Evolutionary conservation across 2,329 filamentous ascomycete genomes (phyloP).

Genomic region (Aspergillus eucalypticola): DNA sequence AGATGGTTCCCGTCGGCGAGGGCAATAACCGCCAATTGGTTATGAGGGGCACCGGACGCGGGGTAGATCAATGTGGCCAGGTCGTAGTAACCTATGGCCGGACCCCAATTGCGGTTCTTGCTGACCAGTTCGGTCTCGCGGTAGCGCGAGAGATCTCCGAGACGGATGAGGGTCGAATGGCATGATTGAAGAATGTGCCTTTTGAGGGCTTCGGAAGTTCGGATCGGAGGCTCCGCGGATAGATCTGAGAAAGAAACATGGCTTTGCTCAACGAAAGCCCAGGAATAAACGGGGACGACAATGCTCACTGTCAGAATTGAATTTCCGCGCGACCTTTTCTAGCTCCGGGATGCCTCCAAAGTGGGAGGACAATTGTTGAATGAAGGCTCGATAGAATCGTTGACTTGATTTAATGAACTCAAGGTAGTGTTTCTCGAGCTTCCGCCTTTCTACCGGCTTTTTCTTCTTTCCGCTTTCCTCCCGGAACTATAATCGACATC

Average conservation of each 20-base stretch:
- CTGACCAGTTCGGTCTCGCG: slow-evolving; percentile 70
- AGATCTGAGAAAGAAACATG: slow-evolving; percentile 34
- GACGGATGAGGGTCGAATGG: slow-evolving; percentile 77
- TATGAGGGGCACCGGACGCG: slow-evolving; percentile 76
- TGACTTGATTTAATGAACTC: slow-evolving; percentile 85
- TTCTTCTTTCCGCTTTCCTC: slow-evolving; percentile 54
- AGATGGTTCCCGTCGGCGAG: slow-evolving; percentile 75
- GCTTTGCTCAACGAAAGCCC: slow-evolving; percentile 10
- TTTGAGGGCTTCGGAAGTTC: slow-evolving; percentile 54
- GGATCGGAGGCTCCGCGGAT: slow-evolving; percentile 45
- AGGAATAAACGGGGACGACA: slow-evolving; percentile 10
- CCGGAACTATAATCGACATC: slow-evolving; percentile 43
- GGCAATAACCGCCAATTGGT: slow-evolving; percentile 86
- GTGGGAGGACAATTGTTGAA: slow-evolving; percentile 69
- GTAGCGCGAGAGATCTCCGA: slow-evolving; percentile 90
- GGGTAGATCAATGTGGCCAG: slow-evolving; percentile 79
- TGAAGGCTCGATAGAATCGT: slow-evolving; percentile 83
- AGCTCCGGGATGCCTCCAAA: slow-evolving; percentile 60
- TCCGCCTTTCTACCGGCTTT: slow-evolving; percentile 66
- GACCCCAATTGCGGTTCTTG: slow-evolving; percentile 74
- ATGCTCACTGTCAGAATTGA: slow-evolving; percentile 50
- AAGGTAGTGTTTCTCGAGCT: slow-evolving; percentile 77
- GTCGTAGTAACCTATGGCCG: slow-evolving; percentile 79
- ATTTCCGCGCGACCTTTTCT: slow-evolving; percentile 56
- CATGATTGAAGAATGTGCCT: slow-evolving; percentile 70